Evolutionary conservation across 768 basidiomycete genomes (phyloP), one percentile per base, ranked within the genome.

Genomic region (Agaricus subrufescens): DNA sequence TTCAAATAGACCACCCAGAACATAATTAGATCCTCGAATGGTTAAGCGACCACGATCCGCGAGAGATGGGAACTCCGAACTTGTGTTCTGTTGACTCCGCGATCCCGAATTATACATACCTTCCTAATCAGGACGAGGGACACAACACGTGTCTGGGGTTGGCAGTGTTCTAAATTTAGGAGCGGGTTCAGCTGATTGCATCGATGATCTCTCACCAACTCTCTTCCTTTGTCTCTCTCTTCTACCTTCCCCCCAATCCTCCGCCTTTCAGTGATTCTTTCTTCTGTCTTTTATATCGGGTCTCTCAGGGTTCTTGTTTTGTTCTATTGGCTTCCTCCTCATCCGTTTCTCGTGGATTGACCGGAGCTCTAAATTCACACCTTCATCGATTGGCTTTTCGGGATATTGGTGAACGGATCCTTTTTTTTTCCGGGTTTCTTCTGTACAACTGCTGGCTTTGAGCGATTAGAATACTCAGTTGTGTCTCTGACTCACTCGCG

Each of bases 121-220:
- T 46, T 45, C 38, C 27, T 11, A 8, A 10, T 29, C 39, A 12
- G 15, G 25, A 2, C 43, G 27, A 54, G 39, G 42, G 34, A 48
- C 37, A 15, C 37, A 7, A 47, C 55, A 56, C 55, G 55, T 56
- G 34, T 7, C 11, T 34, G 55, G 47, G 34, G 25, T 45, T 3
- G 15, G 46, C 11, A 25, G 25, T 38, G 48, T 44, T 45, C 55
- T 43, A 56, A 56, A 56, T 25, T 50, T 56, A 56, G 55, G n/a
- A 26, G 19, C 4, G 45, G 19, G 9, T 5, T 34, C 34, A 34
- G 53, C 53, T 54, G 53, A 54, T 54, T 54, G 38, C 48, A 56
- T 56, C 55, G 55, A 56, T 56, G 48, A 48, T 50, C 55, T 56
- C 55, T 39, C 53, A 47, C 34, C 29, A 40, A 30, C n/a, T 12